phyloP scores from a whole-genome alignment of 139 green algal species.

The Trebouxia sp. region DNA sequence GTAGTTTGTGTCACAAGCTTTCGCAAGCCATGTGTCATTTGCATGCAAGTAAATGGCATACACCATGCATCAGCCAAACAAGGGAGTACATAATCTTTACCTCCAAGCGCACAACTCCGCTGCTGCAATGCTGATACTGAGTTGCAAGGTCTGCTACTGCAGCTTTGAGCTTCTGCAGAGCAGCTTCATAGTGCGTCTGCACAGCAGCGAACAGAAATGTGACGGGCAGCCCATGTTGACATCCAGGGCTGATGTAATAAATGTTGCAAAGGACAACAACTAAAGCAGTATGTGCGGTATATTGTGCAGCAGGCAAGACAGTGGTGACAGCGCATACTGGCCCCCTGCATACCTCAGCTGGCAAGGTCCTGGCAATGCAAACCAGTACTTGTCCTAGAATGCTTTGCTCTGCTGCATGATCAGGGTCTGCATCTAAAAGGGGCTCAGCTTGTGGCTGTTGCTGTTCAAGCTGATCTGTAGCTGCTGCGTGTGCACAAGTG shows the following conservation, averaged over 20 bases:
- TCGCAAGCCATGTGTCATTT: neutral
- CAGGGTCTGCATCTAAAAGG: neutral
- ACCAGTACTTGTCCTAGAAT: neutral
- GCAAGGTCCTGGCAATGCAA: neutral
- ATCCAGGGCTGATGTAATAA: neutral
- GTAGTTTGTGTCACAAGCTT: neutral
- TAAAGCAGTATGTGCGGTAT: neutral
- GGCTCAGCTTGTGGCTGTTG: too few relatives aligned
- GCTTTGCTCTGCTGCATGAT: neutral
- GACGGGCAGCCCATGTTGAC: neutral
- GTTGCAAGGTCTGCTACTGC: neutral
- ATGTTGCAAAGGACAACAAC: neutral
- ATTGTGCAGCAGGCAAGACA: neutral
- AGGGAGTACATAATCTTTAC: neutral
- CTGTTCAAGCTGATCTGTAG: too few relatives aligned
- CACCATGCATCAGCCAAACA: too few relatives aligned
- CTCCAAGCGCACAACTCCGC: constrained; percentile 49
- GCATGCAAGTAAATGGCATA: neutral
- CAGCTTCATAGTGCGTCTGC: constrained; percentile 30
- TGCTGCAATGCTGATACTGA: constrained; percentile 28
- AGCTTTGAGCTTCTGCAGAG: constrained; percentile 22
- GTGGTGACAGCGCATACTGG: neutral
- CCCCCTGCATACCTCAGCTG: neutral
- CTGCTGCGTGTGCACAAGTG: too few relatives aligned
- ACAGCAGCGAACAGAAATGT: neutral